phyloP scores from a whole-genome alignment of 2,329 filamentous ascomycete species.

The Stagonosporopsis rhizophila region DNA sequence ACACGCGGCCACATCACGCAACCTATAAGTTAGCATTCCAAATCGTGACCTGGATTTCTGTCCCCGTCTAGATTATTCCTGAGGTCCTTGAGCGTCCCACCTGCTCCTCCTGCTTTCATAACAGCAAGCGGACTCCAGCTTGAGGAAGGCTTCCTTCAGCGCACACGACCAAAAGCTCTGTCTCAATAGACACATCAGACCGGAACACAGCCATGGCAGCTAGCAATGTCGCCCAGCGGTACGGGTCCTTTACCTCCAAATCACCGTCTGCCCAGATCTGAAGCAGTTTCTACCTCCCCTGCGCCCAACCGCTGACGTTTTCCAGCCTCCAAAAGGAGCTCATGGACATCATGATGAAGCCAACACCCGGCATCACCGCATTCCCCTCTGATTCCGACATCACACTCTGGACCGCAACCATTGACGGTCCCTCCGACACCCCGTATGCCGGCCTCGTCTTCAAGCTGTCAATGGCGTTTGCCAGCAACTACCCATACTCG shows the following conservation, averaged over 20 bases:
- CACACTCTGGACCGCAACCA: constrained; percentile 85
- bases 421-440: constrained; percentile 87
- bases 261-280: constrained; percentile 5
- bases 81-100: background rate
- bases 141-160: constrained; percentile 5
- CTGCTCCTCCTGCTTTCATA: background rate
- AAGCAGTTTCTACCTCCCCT: constrained; percentile 46
- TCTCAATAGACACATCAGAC: background rate
- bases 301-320: constrained; percentile 16
- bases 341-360: constrained; percentile 97
- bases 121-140: background rate
- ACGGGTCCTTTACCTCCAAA: constrained; percentile 17
- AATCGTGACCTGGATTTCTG: background rate
- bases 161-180: constrained; percentile 6
- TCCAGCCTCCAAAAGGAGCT: constrained; percentile 91
- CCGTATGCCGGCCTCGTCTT: constrained; percentile 88
- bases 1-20: background rate
- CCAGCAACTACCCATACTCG: constrained; percentile 89
- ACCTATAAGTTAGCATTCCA: background rate
- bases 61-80: background rate
- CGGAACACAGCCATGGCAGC: constrained; percentile 36
- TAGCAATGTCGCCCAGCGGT: constrained; percentile 59
- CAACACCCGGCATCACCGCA: constrained; percentile 90
- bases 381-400: constrained; percentile 94
- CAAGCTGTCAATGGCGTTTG: constrained; percentile 92